Evolutionary conservation across 2,329 filamentous ascomycete genomes (phyloP).

Genomic region (Claviceps sp.): DNA sequence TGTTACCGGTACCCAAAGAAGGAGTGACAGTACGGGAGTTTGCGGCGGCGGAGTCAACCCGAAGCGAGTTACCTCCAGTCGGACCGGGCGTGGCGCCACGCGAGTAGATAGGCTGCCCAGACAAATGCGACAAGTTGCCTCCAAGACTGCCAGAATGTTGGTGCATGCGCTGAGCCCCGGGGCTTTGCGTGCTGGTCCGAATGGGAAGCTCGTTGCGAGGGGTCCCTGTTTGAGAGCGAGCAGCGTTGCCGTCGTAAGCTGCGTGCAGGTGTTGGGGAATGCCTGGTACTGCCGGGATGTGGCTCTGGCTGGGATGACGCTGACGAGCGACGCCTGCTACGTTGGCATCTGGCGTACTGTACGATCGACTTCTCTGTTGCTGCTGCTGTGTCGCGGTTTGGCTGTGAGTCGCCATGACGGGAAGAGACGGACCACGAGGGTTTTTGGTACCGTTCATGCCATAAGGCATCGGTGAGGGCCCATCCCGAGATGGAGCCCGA

Average conservation of each 20-base stretch:
- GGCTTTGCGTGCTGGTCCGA: constrained; percentile 57
- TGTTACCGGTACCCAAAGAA: constrained; percentile 24
- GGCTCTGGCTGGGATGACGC: constrained; percentile 38
- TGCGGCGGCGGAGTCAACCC: constrained; percentile 24
- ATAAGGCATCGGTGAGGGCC: constrained; percentile 52
- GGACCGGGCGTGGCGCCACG: constrained; percentile 32
- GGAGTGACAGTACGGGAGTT: constrained; percentile 35
- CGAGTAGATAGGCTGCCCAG: constrained; percentile 38
- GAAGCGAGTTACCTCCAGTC: constrained; percentile 20
- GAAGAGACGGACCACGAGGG: constrained; percentile 66
- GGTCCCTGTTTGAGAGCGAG: constrained; percentile 71
- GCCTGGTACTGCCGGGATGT: constrained; percentile 59
- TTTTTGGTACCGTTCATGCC: constrained; percentile 49
- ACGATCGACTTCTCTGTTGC: constrained; percentile 67
- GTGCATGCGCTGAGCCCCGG: constrained; percentile 47
- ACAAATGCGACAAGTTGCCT: constrained; percentile 42
- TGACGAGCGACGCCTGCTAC: constrained; percentile 46
- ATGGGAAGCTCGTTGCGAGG: constrained; percentile 56
- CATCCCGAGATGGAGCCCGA: constrained; percentile 67
- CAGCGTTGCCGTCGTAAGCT: constrained; percentile 48
- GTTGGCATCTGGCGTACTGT: constrained; percentile 91
- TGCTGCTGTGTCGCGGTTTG: constrained; percentile 42
- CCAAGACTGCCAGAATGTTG: constrained; percentile 34
- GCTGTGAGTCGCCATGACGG: constrained; percentile 49
- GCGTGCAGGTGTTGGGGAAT: constrained; percentile 58